These are phyloP conservation scores for Candida mattraensis DNA, from an alignment of 805 yeast species.

Conservation along the genomic window DNA sequence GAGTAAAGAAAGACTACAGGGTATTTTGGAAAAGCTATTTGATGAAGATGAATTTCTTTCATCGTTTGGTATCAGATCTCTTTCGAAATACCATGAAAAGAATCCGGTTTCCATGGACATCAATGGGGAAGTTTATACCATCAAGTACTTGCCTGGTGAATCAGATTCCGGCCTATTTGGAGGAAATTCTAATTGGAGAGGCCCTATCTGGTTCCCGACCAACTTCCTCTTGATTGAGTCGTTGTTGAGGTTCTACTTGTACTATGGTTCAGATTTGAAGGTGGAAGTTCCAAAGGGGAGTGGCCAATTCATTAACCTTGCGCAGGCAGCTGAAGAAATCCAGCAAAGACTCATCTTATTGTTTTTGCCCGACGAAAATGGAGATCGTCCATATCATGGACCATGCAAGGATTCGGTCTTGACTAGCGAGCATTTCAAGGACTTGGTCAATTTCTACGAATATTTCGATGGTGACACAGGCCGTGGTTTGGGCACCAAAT, in stretches of 20 bases:
- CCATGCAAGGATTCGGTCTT: slow-evolving; percentile 49
- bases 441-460: slow-evolving; percentile 77
- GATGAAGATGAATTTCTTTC: slow-evolving; percentile 86
- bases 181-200: slow-evolving; percentile 96
- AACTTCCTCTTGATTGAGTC: slow-evolving; percentile 85
- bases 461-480: slow-evolving; percentile 95
- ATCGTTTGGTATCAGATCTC: slow-evolving; percentile 81
- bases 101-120: slow-evolving; percentile 85
- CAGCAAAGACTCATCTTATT: slow-evolving; percentile 82
- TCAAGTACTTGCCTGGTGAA: slow-evolving; percentile 81
- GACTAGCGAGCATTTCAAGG: slow-evolving; percentile 71
- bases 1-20: slow-evolving; percentile 70
- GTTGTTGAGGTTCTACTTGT: slow-evolving; percentile 79
- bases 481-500: slow-evolving; percentile 88
- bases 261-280: slow-evolving; percentile 82
- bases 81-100: slow-evolving; percentile 82
- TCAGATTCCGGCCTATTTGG: slow-evolving; percentile 94
- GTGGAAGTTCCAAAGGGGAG: slow-evolving; percentile 88
- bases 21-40: slow-evolving; percentile 76
- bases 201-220: slow-evolving; percentile 96
- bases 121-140: slow-evolving; percentile 67
- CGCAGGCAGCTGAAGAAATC: slow-evolving; percentile 86
- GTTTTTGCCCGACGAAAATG: slow-evolving; percentile 64
- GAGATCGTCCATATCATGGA: slow-evolving; percentile 75
- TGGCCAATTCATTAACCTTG: slow-evolving; percentile 72